Evolutionary conservation across 2,329 filamentous ascomycete species (phyloP).

Genomic region (Lachnellula suecica): DNA sequence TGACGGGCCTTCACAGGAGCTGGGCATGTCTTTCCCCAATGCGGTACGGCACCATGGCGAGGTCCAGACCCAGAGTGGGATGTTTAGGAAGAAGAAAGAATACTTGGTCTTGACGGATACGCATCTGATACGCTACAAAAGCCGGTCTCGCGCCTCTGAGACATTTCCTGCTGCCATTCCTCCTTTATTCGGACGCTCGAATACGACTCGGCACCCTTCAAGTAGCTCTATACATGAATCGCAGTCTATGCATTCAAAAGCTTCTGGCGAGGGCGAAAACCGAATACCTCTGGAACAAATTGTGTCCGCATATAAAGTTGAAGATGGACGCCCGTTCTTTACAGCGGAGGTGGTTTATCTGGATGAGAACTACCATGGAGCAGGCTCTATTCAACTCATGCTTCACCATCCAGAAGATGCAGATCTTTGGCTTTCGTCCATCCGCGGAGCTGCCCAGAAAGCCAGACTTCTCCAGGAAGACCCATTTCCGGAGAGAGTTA

Average conservation of each 20-base stretch:
- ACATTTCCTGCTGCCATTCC: slow-evolving; percentile 56
- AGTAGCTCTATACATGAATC: slow-evolving; percentile 61
- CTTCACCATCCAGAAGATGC: slow-evolving; percentile 64
- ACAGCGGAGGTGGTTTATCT: slow-evolving; percentile 67
- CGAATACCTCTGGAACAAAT: slow-evolving; percentile 63
- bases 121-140: slow-evolving; percentile 68
- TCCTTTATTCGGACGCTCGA: slow-evolving; percentile 39
- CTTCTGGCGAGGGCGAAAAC: slow-evolving; percentile 52
- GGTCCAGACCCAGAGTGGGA: slow-evolving; percentile 66
- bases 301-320: slow-evolving; percentile 64
- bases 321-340: slow-evolving; percentile 66
- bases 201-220: slow-evolving; percentile 52
- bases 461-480: slow-evolving; percentile 49
- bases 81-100: slow-evolving; percentile 72
- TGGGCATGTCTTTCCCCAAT: slow-evolving; percentile 15
- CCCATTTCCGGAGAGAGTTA: slow-evolving; percentile 55
- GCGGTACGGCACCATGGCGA: slow-evolving; percentile 66
- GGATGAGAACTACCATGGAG: slow-evolving; percentile 62
- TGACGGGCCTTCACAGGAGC: slow-evolving; percentile 11
- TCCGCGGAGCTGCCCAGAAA: slow-evolving; percentile 59
- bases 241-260: slow-evolving; percentile 47
- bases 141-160: slow-evolving; percentile 63
- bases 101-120: slow-evolving; percentile 70
- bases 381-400: slow-evolving; percentile 63
- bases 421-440: slow-evolving; percentile 61